These are phyloP conservation scores for Colletotrichum lentis DNA, from an alignment of 2,329 filamentous ascomycete genomes.

Conservation along the genomic window DNA sequence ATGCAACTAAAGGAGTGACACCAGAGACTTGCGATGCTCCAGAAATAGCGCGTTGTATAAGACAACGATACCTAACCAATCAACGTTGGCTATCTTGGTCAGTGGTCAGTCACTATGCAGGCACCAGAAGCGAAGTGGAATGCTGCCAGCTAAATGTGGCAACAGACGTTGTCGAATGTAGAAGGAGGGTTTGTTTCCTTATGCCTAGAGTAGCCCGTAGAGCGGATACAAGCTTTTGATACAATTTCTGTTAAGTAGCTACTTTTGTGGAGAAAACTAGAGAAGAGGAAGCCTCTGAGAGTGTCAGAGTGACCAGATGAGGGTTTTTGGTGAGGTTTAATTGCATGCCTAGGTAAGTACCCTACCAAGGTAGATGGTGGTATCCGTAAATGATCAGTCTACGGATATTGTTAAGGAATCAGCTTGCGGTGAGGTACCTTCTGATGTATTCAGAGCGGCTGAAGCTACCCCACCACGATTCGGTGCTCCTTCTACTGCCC, in stretches of 20 bases:
- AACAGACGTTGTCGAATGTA: neutral
- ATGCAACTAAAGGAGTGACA: slow-evolving; percentile 3
- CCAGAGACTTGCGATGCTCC: neutral
- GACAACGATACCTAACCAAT: neutral
- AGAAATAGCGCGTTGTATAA: neutral
- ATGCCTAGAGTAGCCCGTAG: neutral
- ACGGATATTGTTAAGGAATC: too few relatives aligned
- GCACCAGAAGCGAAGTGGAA: neutral
- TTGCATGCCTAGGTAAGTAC: too few relatives aligned
- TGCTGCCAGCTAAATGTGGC: neutral
- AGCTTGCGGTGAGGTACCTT: too few relatives aligned
- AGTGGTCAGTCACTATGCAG: neutral
- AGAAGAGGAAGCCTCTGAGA: neutral
- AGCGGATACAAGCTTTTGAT: neutral
- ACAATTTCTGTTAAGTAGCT: neutral
- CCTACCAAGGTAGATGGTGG: too few relatives aligned
- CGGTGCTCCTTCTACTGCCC: neutral
- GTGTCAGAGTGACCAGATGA: too few relatives aligned
- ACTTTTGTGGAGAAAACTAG: neutral
- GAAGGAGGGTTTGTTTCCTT: slow-evolving; percentile 2
- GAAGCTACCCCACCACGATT: neutral
- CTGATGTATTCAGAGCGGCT: neutral
- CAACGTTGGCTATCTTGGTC: too few relatives aligned
- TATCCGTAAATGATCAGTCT: too few relatives aligned
- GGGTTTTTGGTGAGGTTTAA: too few relatives aligned